Conservation (phyloP, 192 early-diverging fungal species). For the Polychytrium aggregatum region DNA sequence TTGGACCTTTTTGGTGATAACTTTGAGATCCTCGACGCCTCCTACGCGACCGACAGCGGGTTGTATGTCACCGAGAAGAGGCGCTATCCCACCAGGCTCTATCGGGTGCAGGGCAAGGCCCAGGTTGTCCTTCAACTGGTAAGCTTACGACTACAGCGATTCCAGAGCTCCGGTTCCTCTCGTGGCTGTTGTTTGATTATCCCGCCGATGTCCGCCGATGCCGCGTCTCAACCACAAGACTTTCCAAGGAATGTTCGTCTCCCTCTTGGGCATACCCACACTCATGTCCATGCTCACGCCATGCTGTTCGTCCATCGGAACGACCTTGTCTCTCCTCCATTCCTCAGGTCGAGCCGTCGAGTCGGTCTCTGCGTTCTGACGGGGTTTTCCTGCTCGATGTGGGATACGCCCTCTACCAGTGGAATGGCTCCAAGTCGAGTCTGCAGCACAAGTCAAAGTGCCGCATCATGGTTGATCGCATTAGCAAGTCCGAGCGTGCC, state of each 20-base stretch:
- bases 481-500: slow-evolving; percentile 24
- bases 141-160: too few relatives aligned
- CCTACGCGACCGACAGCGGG: slow-evolving; percentile 20
- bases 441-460: slow-evolving; percentile 20
- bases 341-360: slow-evolving; percentile 19
- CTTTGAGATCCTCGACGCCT: slow-evolving; percentile 12
- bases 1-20: slow-evolving; percentile 9
- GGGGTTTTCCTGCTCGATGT: slow-evolving; percentile 31
- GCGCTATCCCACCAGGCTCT: slow-evolving; percentile 20
- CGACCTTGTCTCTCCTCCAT: too few relatives aligned
- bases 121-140: slow-evolving; percentile 13
- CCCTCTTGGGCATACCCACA: too few relatives aligned
- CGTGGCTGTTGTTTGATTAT: too few relatives aligned
- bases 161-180: too few relatives aligned
- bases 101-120: slow-evolving; percentile 17
- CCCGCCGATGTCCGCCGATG: too few relatives aligned
- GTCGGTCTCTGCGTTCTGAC: slow-evolving; percentile 7
- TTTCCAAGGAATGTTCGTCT: too few relatives aligned
- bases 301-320: too few relatives aligned
- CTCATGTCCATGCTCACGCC: too few relatives aligned
- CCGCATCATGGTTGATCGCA: slow-evolving; percentile 23
- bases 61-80: slow-evolving; percentile 26
- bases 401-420: slow-evolving; percentile 28
- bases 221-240: too few relatives aligned
- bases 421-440: slow-evolving; percentile 25